Evolutionary conservation across 2,329 filamentous ascomycete genomes (phyloP), one percentile per base, ranked within the genome.

Genomic region (Thermomyces lanuginosus): DNA sequence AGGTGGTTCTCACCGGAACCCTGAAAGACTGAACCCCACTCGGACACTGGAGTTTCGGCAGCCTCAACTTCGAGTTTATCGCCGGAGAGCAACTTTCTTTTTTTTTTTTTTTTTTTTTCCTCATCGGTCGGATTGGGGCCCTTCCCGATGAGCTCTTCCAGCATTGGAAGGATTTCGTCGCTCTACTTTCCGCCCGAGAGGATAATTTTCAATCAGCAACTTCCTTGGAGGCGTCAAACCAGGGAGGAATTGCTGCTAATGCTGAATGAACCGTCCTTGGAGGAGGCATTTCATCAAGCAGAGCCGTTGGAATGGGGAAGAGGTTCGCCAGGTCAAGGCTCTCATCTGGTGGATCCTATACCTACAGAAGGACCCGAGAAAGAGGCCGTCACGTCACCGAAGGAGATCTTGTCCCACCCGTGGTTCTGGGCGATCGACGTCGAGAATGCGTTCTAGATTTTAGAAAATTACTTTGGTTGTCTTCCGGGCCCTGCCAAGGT

Each of bases 11-110:
- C 14, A 37, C 28, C 16, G 36, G 35, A 30, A 19, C 30, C 4
- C 36, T 48, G 17, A 30, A 36, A 21, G 32, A n/a, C n/a, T n/a
- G n/a, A n/a, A n/a, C n/a, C n/a, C n/a, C n/a, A n/a, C n/a, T n/a
- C n/a, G n/a, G n/a, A n/a, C n/a, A n/a, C n/a, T 51, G 41, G 47
- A 44, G 38, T 29, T 45, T 49, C 20, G 34, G 37, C 31, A 49
- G 45, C 24, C 34, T 49, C 9, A 13, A 48, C 16, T 49, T 43
- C 31, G 46, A 49, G 33, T 35, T 48, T 19, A 32, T 49, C 16
- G 45, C 44, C 8, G 40, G 46, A 27, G 33, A 16, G 31, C 43
- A 29, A 21, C 22, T 23, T 26, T 31, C 7, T 10, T 28, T 18
- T 22, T n/a, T 21, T 17, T 19, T 6, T 12, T 10, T 25, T 8